Conservation (phyloP, 371 early-diverging fungal genomes). For the Mortierella sp. region DNA sequence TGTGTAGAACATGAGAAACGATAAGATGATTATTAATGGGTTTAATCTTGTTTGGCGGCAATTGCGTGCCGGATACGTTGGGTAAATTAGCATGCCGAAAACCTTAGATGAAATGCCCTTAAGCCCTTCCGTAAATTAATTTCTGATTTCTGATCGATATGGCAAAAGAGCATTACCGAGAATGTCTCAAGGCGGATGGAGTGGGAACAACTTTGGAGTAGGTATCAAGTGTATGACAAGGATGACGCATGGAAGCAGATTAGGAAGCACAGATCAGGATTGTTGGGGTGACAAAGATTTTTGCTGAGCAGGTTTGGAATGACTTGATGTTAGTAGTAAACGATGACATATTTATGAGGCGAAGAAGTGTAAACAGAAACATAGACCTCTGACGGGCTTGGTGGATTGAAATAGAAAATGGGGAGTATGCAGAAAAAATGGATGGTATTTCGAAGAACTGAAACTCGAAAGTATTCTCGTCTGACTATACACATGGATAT, state of each 20-base stretch:
- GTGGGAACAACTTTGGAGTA: neutral
- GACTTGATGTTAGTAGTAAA: neutral
- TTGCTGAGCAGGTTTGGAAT: neutral
- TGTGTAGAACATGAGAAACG: too few species aligned
- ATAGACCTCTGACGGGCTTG: too few species aligned
- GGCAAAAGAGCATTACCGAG: neutral
- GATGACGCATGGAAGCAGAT: neutral
- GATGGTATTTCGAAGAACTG: neutral
- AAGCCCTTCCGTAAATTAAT: neutral
- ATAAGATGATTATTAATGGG: neutral
- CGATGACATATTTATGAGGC: neutral
- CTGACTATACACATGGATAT: too few species aligned
- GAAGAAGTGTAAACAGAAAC: too few species aligned
- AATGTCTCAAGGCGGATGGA: neutral
- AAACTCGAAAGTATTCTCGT: neutral
- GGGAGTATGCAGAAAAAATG: neutral
- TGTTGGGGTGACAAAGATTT: neutral
- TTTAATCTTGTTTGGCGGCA: neutral
- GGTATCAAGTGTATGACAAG: neutral
- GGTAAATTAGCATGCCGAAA: neutral
- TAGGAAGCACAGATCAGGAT: neutral
- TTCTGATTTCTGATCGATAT: too few species aligned
- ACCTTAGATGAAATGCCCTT: neutral
- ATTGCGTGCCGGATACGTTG: neutral
- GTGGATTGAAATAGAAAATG: neutral